A percentile compares a stretch with the other conserved stretches of the same genome.
phyloP scores from a whole-genome alignment of 345 rosid species.

The Toxicodendron radicans region DNA sequence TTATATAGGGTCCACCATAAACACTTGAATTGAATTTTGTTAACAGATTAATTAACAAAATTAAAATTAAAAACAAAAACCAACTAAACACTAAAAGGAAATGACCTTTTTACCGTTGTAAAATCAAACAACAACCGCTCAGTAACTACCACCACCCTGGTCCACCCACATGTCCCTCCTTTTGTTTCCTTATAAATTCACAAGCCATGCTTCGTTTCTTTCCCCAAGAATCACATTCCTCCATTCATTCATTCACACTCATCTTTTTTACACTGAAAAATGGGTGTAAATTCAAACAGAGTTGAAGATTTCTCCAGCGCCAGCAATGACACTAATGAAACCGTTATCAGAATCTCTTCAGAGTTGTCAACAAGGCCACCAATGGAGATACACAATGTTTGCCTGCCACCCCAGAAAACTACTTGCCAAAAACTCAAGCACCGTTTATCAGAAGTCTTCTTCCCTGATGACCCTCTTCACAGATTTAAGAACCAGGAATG shows the following conservation, averaged over 20 bases:
- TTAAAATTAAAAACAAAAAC: neutral
- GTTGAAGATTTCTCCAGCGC: slow-evolving; percentile 46
- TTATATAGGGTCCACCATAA: neutral
- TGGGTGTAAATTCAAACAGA: slow-evolving; percentile 50
- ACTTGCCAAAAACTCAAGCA: slow-evolving; percentile 63
- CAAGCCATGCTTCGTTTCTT: neutral
- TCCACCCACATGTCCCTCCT: slow-evolving; percentile 12
- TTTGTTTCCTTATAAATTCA: slow-evolving; percentile 31
- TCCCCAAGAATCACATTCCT: slow-evolving; percentile 19
- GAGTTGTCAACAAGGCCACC: slow-evolving; percentile 20
- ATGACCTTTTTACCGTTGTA: slow-evolving; percentile 14
- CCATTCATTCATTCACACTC: neutral
- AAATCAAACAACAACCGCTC: neutral
- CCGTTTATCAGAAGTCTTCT: slow-evolving; percentile 67
- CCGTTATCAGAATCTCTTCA: slow-evolving; percentile 23
- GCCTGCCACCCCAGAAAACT: slow-evolving; percentile 65
- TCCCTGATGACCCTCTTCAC: slow-evolving; percentile 94
- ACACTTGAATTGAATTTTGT: no score
- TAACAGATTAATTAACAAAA: neutral
- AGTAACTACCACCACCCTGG: slow-evolving; percentile 25
- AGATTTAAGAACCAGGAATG: slow-evolving; percentile 76
- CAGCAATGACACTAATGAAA: neutral
- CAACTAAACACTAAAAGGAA: neutral
- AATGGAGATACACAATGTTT: slow-evolving; percentile 66
- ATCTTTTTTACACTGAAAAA: slow-evolving; percentile 10